Conservation (phyloP, 805 yeast species). For the Spathaspora boniae region DNA sequence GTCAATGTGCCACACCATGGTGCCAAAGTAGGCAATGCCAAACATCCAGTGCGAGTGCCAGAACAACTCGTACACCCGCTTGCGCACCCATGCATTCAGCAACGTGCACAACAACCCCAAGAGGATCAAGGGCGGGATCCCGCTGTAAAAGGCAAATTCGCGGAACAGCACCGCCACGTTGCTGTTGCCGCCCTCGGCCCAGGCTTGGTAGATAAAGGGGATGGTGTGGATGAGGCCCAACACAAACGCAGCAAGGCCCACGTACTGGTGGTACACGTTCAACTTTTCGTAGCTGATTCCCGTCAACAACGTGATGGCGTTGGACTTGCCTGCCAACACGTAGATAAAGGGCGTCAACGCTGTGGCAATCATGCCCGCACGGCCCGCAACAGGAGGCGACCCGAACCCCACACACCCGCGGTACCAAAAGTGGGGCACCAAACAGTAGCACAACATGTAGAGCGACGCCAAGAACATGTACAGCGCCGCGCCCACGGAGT, state of each 20-base stretch:
- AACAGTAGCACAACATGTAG: slow-evolving; percentile 35
- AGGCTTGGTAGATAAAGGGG: slow-evolving; percentile 46
- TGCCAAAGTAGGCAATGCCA: slow-evolving; percentile 46
- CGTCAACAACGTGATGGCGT: slow-evolving; percentile 45
- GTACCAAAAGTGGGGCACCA: slow-evolving; percentile 48
- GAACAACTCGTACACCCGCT: slow-evolving; percentile 43
- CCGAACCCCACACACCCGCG: slow-evolving; percentile 54
- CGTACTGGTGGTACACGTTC: slow-evolving; percentile 49
- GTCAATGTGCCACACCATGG: slow-evolving; percentile 44
- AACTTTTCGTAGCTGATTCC: slow-evolving; percentile 56
- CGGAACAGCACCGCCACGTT: slow-evolving; percentile 14
- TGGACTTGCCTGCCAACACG: slow-evolving; percentile 51
- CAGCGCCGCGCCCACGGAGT: slow-evolving; percentile 33
- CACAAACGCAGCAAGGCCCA: slow-evolving; percentile 39
- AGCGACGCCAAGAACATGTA: slow-evolving; percentile 32
- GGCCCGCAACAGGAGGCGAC: slow-evolving; percentile 53
- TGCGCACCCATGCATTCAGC: slow-evolving; percentile 40
- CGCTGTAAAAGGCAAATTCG: slow-evolving; percentile 29
- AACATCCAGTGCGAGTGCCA: slow-evolving; percentile 52
- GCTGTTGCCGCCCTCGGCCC: slow-evolving; percentile 47
- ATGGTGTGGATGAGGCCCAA: slow-evolving; percentile 48
- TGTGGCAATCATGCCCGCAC: slow-evolving; percentile 50
- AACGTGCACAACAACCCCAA: slow-evolving; percentile 41
- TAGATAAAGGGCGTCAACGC: slow-evolving; percentile 50
- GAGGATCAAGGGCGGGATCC: slow-evolving; percentile 48